Evolutionary conservation across 1,284 basidiomycete species (phyloP).

Genomic region (Microbotryomycetes sp.): DNA sequence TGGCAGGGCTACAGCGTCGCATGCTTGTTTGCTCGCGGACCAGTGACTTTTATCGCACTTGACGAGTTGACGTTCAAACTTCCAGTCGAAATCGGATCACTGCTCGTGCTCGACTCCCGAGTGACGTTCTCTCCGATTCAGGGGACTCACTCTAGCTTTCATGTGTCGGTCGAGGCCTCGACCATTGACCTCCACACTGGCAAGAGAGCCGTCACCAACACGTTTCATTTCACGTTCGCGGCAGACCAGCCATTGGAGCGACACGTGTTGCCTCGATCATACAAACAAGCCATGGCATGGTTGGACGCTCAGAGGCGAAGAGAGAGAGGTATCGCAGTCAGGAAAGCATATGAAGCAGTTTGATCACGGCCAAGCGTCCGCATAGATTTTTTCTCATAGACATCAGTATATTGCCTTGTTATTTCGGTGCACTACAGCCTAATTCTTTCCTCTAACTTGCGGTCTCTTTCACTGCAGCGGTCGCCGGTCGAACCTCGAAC

Average conservation of each 20-base stretch:
- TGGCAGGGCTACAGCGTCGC: conserved; percentile 40
- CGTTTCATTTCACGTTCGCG: conserved; percentile 36
- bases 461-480: too few relatives aligned
- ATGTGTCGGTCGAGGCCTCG: conserved; percentile 23
- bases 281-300: conserved; percentile 28
- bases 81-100: conserved; percentile 34
- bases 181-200: conserved; percentile 25
- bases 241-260: conserved; percentile 25
- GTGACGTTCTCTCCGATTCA: conserved; percentile 29
- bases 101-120: conserved; percentile 27
- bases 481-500: too few relatives aligned
- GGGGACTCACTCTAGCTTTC: conserved; percentile 22
- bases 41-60: conserved; percentile 41
- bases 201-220: conserved; percentile 33
- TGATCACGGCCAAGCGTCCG: too few relatives aligned
- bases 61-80: conserved; percentile 33
- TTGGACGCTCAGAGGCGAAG: conserved; percentile 29
- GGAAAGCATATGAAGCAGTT: conserved; percentile 11
- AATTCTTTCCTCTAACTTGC: neutral
- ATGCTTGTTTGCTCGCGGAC: conserved; percentile 38
- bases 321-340: conserved; percentile 17
- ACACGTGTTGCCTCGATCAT: conserved; percentile 31
- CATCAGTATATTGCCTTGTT: neutral
- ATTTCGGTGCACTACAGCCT: neutral
- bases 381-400: neutral